A percentile compares a stretch with the other conserved stretches of the same genome.
Evolutionary conservation across 768 basidiomycete genomes (phyloP).

Genomic region (Rhodotorula babjevae): DNA sequence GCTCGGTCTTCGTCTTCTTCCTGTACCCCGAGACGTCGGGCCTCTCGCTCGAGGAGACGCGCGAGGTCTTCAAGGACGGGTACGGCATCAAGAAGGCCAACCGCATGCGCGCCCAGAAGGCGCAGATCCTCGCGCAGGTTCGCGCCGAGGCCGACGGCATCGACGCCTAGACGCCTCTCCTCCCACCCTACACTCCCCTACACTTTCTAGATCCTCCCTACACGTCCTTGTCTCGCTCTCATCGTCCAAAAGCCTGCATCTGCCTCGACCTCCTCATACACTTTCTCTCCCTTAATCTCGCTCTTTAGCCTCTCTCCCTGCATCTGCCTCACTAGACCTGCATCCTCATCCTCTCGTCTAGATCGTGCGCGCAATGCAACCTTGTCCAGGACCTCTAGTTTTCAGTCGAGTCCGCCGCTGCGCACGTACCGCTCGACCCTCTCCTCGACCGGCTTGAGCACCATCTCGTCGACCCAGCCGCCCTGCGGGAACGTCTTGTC

Average conservation of each 20-base stretch:
- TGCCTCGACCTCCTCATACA: no score
- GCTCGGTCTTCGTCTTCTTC: constrained; percentile 61
- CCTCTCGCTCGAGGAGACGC: constrained; percentile 49
- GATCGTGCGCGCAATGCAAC: no score
- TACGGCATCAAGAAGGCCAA: constrained; percentile 40
- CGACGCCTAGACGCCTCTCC: not conserved
- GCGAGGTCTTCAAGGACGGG: constrained; percentile 38
- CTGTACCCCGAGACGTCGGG: constrained; percentile 80
- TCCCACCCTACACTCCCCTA: no score
- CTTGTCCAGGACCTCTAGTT: no score
- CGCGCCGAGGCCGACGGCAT: constrained; percentile 1
- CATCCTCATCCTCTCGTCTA: no score
- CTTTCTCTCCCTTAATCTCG: no score
- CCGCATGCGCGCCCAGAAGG: constrained; percentile 33
- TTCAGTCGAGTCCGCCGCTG: not conserved
- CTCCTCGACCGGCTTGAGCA: constrained; percentile 51
- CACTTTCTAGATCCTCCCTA: no score
- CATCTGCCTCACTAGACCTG: no score
- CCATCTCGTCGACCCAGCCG: constrained; percentile 81
- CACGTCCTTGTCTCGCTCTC: not conserved
- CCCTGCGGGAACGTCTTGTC: constrained; percentile 71
- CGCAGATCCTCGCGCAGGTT: constrained; percentile 9
- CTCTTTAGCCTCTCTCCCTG: no score
- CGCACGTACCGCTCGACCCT: not conserved
- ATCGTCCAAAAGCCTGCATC: no score